Evolutionary conservation across 805 yeast genomes (phyloP).

Genomic region (Sungouiozyma ichnusensis): DNA sequence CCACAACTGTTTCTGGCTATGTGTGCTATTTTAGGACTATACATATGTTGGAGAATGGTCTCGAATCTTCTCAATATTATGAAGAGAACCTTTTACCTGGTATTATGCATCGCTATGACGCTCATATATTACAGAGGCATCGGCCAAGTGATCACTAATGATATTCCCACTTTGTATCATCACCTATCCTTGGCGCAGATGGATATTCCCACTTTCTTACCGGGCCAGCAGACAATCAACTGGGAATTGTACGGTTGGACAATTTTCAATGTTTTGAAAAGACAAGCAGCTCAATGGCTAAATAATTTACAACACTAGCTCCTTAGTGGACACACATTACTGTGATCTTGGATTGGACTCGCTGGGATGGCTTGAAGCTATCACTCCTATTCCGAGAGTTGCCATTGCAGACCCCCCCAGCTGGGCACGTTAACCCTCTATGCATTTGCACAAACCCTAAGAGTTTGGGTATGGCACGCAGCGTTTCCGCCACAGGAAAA

Average conservation of each 20-base stretch:
- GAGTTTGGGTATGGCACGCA: no score
- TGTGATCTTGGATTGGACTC: no score
- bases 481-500: no score
- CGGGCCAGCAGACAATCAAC: neutral
- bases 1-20: constrained; percentile 24
- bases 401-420: neutral
- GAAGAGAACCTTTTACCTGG: constrained; percentile 16
- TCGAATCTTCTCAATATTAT: constrained; percentile 23
- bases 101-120: constrained; percentile 10
- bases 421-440: no score
- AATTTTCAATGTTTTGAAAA: neutral
- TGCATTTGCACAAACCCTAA: no score
- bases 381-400: no score
- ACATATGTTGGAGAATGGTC: constrained; percentile 21
- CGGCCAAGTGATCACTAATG: constrained; percentile 13
- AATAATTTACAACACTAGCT: no score
- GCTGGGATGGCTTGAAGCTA: no score
- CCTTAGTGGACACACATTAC: no score
- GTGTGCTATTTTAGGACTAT: constrained; percentile 12
- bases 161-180: constrained; percentile 10
- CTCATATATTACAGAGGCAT: constrained; percentile 30
- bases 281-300: neutral
- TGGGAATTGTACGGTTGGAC: neutral
- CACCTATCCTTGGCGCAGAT: neutral
- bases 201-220: neutral